These are phyloP conservation scores for Pachysandra terminalis DNA, from an alignment of 164 flowering plant genomes.

Conservation along the genomic window DNA sequence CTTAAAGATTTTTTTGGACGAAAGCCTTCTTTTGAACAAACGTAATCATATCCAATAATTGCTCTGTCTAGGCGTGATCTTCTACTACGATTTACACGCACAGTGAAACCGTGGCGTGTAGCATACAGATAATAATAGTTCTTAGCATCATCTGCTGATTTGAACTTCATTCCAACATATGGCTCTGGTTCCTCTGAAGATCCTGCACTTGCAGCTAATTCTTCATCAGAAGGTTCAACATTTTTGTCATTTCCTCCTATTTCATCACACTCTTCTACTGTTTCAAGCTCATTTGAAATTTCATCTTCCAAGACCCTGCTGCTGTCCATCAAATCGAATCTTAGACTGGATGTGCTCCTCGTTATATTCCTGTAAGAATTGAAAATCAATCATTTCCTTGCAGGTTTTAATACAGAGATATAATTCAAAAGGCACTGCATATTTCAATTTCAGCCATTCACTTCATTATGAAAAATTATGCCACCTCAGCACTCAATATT, in stretches of 20 bases:
- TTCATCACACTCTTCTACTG: slow-evolving; percentile 24
- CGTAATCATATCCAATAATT: slow-evolving; percentile 29
- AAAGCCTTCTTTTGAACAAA: slow-evolving; percentile 25
- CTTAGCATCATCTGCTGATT: slow-evolving; percentile 34
- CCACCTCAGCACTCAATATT: no score
- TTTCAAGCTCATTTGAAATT: slow-evolving; percentile 23
- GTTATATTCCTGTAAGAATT: slow-evolving; percentile 14
- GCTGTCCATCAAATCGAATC: slow-evolving; percentile 25
- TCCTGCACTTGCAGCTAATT: slow-evolving; percentile 5
- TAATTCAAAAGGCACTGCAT: no score
- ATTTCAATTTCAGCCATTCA: no score
- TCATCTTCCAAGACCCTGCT: slow-evolving; percentile 21
- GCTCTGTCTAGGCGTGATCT: slow-evolving; percentile 30
- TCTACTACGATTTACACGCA: slow-evolving; percentile 34
- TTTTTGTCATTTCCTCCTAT: slow-evolving; percentile 16
- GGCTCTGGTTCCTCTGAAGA: slow-evolving; percentile 28
- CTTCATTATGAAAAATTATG: no score
- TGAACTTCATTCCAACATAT: slow-evolving; percentile 34
- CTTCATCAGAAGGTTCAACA: slow-evolving; percentile 11
- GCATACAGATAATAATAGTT: slow-evolving; percentile 32
- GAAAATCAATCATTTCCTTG: not conserved
- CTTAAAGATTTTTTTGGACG: slow-evolving; percentile 10
- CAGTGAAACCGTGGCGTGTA: slow-evolving; percentile 29
- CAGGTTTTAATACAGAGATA: not conserved
- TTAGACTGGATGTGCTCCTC: slow-evolving; percentile 20